Evolutionary conservation across 2,329 filamentous ascomycete species (phyloP).

Genomic region (Sclerotinia trifoliorum): DNA sequence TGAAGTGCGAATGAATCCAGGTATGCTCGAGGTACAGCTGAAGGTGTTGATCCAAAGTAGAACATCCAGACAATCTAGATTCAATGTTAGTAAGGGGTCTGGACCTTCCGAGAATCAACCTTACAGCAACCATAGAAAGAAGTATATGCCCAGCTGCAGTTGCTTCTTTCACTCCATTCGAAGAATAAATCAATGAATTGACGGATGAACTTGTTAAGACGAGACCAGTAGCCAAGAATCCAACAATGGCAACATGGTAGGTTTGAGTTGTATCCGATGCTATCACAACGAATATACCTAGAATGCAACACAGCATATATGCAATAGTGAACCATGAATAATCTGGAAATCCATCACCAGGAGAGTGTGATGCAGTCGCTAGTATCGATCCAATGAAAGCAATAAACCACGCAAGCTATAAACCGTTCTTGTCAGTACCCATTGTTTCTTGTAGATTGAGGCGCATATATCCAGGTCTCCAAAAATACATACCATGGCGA

Average conservation of each 20-base stretch:
- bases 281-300: slow-evolving; percentile 77
- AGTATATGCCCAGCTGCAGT: slow-evolving; percentile 91
- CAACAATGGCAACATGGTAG: slow-evolving; percentile 89
- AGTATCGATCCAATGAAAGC: slow-evolving; percentile 85
- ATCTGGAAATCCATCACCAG: slow-evolving; percentile 63
- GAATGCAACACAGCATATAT: slow-evolving; percentile 80
- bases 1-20: slow-evolving; percentile 93
- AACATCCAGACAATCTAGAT: slow-evolving; percentile 93
- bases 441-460: not conserved
- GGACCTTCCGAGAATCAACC: slow-evolving; percentile 40
- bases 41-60: slow-evolving; percentile 93
- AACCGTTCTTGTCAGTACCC: slow-evolving; percentile 14
- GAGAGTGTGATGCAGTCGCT: slow-evolving; percentile 53
- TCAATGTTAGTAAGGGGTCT: slow-evolving; percentile 22
- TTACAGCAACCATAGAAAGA: slow-evolving; percentile 85
- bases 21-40: slow-evolving; percentile 81
- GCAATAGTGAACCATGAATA: slow-evolving; percentile 91
- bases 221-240: slow-evolving; percentile 79
- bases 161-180: slow-evolving; percentile 73
- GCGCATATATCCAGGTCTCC: slow-evolving; percentile 14
- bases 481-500: slow-evolving; percentile 68
- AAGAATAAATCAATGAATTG: slow-evolving; percentile 79
- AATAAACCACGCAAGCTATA: slow-evolving; percentile 90
- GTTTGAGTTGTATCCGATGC: slow-evolving; percentile 81
- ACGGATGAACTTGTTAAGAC: slow-evolving; percentile 84